phyloP scores from a whole-genome alignment of 2,329 filamentous ascomycete genomes.

The Aspergillus tamarii region DNA sequence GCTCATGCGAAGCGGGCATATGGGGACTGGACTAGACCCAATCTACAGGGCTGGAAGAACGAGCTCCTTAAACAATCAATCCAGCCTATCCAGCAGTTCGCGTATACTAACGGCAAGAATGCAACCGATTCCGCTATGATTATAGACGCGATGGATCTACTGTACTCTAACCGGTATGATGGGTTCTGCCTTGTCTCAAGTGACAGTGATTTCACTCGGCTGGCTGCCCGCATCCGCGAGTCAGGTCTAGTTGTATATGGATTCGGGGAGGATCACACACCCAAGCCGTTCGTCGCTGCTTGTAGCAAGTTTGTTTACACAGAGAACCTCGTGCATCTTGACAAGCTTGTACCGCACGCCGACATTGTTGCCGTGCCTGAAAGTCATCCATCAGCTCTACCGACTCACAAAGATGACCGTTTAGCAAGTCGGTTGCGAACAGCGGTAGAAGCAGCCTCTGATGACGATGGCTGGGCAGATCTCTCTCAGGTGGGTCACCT shows the following conservation, averaged over 20 bases:
- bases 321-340: neutral
- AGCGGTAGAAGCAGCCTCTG: conserved; percentile 12
- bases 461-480: conserved; percentile 17
- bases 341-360: conserved; percentile 2
- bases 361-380: neutral
- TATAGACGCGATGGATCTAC: too few species aligned
- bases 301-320: conserved; percentile 6
- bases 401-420: conserved; percentile 1
- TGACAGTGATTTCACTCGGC: too few species aligned
- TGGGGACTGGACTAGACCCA: too few species aligned
- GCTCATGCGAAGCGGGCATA: too few species aligned
- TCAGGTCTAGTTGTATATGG: conserved; percentile 39
- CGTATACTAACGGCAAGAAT: too few species aligned
- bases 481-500: conserved; percentile 12
- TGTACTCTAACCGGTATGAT: too few species aligned
- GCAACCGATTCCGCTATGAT: too few species aligned
- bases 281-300: neutral
- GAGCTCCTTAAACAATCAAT: too few species aligned
- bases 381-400: neutral
- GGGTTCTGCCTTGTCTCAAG: too few species aligned
- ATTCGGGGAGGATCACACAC: conserved; percentile 34
- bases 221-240: conserved; percentile 21
- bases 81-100: too few species aligned
- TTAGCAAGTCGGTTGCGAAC: conserved; percentile 12
- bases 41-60: too few species aligned